Evolutionary conservation across 176 grass and related monocot genomes (phyloP).

Genomic region (Hordeum marinum): DNA sequence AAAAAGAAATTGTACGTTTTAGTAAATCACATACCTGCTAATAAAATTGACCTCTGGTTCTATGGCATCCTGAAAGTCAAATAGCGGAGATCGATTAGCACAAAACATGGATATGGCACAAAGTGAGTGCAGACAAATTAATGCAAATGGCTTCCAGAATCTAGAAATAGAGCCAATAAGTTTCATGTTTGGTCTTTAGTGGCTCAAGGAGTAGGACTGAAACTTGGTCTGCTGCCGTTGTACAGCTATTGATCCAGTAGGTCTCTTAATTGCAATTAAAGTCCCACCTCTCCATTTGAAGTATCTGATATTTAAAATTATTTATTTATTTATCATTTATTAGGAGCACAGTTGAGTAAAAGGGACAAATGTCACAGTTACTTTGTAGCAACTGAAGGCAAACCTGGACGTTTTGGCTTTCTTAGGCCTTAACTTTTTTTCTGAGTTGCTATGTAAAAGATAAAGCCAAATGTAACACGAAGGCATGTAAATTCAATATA

Average conservation of each 20-base stretch:
- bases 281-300: neutral
- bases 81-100: conserved; percentile 12
- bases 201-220: neutral
- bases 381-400: neutral
- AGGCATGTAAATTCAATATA: neutral
- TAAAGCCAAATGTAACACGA: neutral
- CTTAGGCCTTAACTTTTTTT: neutral
- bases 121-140: neutral
- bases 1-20: conserved; percentile 18
- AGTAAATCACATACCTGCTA: conserved; percentile 39
- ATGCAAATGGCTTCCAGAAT: neutral
- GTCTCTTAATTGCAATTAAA: neutral
- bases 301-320: neutral
- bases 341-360: neutral
- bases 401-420: neutral
- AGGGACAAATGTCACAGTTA: neutral
- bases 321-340: neutral
- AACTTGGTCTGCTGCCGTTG: neutral
- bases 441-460: neutral
- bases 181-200: neutral
- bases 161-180: neutral
- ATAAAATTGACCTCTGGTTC: conserved; percentile 44
- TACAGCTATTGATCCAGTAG: neutral
- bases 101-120: conserved; percentile 13
- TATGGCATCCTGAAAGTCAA: conserved; percentile 49